These are phyloP conservation scores for Emydomyces testavorans DNA, from an alignment of 2,329 filamentous ascomycete species.

Conservation along the genomic window DNA sequence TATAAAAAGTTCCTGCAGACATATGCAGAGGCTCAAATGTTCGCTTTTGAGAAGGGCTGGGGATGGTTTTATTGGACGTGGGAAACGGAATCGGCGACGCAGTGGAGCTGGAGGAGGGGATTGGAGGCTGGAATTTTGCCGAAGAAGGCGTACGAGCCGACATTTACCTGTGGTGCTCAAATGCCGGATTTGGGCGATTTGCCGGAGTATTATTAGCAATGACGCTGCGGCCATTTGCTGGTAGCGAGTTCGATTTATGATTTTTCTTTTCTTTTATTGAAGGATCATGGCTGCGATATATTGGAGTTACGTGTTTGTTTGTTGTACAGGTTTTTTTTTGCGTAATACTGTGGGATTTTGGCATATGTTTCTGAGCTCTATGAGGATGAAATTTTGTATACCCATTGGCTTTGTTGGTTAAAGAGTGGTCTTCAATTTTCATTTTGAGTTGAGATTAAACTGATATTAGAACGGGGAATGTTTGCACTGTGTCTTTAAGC, in stretches of 20 bases:
- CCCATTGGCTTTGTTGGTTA: too few relatives aligned
- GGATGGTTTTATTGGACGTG: constrained; percentile 99
- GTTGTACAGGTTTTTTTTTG: not conserved
- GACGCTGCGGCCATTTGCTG: not conserved
- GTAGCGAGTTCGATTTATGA: not conserved
- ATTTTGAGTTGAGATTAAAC: too few relatives aligned
- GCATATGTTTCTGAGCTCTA: too few relatives aligned
- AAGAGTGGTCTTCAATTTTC: too few relatives aligned
- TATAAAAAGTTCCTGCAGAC: constrained; percentile 81
- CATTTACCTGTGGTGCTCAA: constrained; percentile 53
- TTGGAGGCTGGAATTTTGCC: constrained; percentile 70
- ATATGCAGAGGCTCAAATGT: constrained; percentile 95
- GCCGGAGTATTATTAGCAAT: constrained; percentile 32
- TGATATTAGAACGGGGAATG: too few relatives aligned
- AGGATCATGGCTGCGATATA: too few relatives aligned
- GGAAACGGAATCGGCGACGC: constrained; percentile 72
- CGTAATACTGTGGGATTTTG: not conserved
- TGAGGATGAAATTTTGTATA: too few relatives aligned
- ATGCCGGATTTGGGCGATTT: constrained; percentile 38
- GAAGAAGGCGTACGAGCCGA: constrained; percentile 55
- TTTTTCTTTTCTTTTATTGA: not conserved
- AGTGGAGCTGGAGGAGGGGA: constrained; percentile 74
- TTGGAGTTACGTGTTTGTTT: not conserved
- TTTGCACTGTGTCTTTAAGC: too few relatives aligned
- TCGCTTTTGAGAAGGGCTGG: constrained; percentile 81